A percentile compares a stretch with the other conserved stretches of the same genome.
phyloP scores from a whole-genome alignment of 495 filamentous ascomycete species.

The Immersiella caudata region DNA sequence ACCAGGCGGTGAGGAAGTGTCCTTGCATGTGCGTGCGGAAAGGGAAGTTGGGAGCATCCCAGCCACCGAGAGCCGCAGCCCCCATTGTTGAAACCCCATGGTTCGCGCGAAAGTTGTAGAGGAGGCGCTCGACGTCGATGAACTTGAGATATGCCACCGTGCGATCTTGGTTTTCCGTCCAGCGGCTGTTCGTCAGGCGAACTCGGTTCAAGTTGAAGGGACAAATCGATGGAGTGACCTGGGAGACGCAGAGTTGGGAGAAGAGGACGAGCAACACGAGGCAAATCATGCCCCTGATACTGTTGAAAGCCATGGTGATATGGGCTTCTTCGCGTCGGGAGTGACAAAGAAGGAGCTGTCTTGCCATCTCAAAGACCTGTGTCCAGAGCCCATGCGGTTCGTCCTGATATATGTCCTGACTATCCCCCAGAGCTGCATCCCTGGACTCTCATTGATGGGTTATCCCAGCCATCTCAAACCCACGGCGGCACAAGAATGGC shows the following conservation, averaged over 20 bases:
- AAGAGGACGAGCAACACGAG: background rate
- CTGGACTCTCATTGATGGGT: background rate
- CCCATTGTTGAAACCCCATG: conserved; percentile 39
- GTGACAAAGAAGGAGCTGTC: too few species aligned
- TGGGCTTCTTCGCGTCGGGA: too few species aligned
- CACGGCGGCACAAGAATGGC: background rate
- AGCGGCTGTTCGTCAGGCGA: conserved; percentile 35
- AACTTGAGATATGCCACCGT: conserved; percentile 42
- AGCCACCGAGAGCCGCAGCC: conserved; percentile 38
- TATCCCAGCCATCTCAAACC: background rate
- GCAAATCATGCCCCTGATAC: background rate
- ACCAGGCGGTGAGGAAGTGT: conserved; percentile 41
- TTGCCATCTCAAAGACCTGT: too few species aligned
- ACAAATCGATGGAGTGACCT: background rate
- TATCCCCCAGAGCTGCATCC: too few species aligned
- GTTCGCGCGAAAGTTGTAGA: conserved; percentile 44
- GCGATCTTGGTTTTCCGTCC: conserved; percentile 41
- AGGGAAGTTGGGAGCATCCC: conserved; percentile 45
- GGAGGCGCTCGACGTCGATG: conserved; percentile 40
- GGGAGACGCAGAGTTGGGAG: background rate
- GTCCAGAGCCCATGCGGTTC: too few species aligned
- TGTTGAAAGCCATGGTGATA: background rate
- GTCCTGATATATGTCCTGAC: too few species aligned
- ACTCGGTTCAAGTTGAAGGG: conserved; percentile 39
- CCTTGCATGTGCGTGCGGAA: conserved; percentile 45